Conservation (phyloP, 2,329 filamentous ascomycete species). For the Ciborinia camelliae region DNA sequence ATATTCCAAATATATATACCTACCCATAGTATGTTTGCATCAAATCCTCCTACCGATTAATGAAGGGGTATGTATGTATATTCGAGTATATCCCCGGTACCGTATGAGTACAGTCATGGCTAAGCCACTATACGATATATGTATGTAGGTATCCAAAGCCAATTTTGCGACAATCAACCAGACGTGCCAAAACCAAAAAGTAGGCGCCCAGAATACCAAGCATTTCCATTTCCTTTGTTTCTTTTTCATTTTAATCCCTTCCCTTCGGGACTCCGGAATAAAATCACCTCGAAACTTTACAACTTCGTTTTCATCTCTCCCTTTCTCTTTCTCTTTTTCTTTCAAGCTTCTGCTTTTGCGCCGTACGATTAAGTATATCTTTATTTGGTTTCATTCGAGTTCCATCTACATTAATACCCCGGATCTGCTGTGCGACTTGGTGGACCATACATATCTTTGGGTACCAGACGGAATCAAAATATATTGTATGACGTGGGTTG, state of each 20-base stretch:
- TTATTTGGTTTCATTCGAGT: not conserved
- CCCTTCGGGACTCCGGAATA: too few relatives aligned
- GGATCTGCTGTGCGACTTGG: not conserved
- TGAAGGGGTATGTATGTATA: not conserved
- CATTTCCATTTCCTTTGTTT: slow-evolving; percentile 11
- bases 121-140: too few relatives aligned
- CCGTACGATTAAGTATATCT: not conserved
- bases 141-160: not conserved
- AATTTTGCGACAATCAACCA: slow-evolving; percentile 19
- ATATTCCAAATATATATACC: not conserved
- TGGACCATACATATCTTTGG: not conserved
- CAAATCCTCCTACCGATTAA: not conserved
- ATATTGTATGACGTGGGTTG: slow-evolving; percentile 10
- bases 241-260: not conserved
- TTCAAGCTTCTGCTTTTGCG: not conserved
- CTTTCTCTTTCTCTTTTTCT: not conserved
- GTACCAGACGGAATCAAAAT: not conserved
- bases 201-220: not conserved
- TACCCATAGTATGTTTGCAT: not conserved
- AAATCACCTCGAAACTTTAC: too few relatives aligned
- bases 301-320: not conserved
- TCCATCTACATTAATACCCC: not conserved
- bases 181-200: slow-evolving; percentile 1
- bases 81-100: not conserved
- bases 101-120: not conserved